A percentile compares a stretch with the other conserved stretches of the same genome.
Conservation (phyloP, 306 rosid genomes). For the Medicago lupulina region DNA sequence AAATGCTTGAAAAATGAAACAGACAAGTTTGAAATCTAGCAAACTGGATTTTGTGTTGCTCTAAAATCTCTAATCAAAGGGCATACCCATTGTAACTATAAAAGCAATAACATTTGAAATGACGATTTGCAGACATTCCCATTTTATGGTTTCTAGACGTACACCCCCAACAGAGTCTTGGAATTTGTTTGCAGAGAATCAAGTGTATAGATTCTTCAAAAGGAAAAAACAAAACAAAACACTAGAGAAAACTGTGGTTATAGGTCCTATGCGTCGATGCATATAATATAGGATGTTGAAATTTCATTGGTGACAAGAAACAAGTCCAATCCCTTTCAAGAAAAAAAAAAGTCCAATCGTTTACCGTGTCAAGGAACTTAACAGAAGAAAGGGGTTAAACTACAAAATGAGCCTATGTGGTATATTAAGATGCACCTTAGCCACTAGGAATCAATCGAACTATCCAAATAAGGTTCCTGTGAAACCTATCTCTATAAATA, state of each 20-base stretch:
- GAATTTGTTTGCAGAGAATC: not conserved
- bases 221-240: not conserved
- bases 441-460: conserved; percentile 2
- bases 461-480: not conserved
- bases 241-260: not conserved
- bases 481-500: not conserved
- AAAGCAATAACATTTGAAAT: not conserved
- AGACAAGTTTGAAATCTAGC: not conserved
- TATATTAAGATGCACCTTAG: conserved; percentile 15
- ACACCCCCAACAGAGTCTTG: not conserved
- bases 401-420: not conserved
- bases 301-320: not conserved
- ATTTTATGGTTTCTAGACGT: not conserved
- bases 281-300: conserved; percentile 1
- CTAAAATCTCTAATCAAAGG: not conserved
- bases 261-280: not conserved
- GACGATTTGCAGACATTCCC: not conserved
- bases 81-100: not conserved
- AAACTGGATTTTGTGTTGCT: not conserved
- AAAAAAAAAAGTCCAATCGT: not conserved
- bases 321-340: not conserved
- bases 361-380: not conserved
- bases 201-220: not conserved
- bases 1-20: not conserved
- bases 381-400: not conserved